Base-by-base conservation (phyloP, 2,329 filamentous ascomycete genomes). In the Botrytis cinerea region DNA sequence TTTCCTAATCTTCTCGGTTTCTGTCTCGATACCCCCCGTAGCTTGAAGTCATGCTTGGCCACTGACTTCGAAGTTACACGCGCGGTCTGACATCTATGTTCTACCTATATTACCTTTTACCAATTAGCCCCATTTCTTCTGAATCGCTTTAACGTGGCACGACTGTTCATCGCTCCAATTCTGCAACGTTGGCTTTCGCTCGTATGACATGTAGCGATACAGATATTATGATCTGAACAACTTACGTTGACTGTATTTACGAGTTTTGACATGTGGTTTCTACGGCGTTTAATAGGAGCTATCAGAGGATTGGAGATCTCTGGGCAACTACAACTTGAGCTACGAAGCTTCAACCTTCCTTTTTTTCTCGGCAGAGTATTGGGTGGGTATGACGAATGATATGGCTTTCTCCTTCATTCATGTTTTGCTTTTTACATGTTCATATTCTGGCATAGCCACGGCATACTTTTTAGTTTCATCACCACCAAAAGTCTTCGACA, bases 251-350 rank as follows among this genome's bases (percentile, higher is more conserved):
- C 73, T 78, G 77, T 80, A 79, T 80, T 75, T 78, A 79, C 77
- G 77, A 78, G 75, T 75, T 77, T 77, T 78, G 74, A 76, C 76
- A 74, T 77, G 73, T 75, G 75, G 72, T 76, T 73, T 76, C 75
- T 73, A 78, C 73, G 78, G 79, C 79, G 79, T 80, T 81, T 76
- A 75, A 78, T 75, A 77, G 77, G 79, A 77, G 77, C 77, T 78
- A 73, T 75, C 74, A 76, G 76, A 79, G 76, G 76, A 77, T 79
- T 79, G 79, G 78, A 79, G 78, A 80, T 79, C 74, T 79, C 70
- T 76, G 74, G 70, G 43, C 57, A 71, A 74, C 32, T 63, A 62
- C 66, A 20, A 62, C 57, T 51, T 54, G 59, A 45, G 38, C 57
- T 62, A 61, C 54, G 43, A 46, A 70, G 45, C 57, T 46, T 60